A percentile compares a stretch with the other conserved stretches of the same genome.
phyloP scores from a whole-genome alignment of 768 basidiomycete genomes.

The Galerina sulciceps region DNA sequence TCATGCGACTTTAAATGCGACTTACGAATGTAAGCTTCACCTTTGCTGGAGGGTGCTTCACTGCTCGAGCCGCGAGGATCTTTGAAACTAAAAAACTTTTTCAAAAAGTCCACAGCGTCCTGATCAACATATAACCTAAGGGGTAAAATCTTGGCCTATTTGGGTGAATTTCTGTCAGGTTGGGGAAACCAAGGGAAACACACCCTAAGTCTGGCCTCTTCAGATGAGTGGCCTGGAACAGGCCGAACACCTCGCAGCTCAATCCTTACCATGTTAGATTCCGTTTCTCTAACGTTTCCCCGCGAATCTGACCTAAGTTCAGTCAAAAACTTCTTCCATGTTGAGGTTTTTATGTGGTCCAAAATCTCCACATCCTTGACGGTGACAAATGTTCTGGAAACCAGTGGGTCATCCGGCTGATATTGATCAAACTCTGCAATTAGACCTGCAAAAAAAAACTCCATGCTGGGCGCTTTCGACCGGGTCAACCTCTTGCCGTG shows the following conservation, averaged over 20 bases:
- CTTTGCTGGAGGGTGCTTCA: constrained; percentile 36
- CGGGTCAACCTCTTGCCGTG: constrained; percentile 69
- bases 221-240: constrained; percentile 62
- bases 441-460: constrained; percentile 73
- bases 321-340: constrained; percentile 97
- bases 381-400: constrained; percentile 69
- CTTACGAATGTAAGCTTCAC: constrained; percentile 49
- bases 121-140: constrained; percentile 95
- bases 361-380: constrained; percentile 84
- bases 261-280: constrained; percentile 90
- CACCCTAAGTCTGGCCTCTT: constrained; percentile 82
- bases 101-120: constrained; percentile 97
- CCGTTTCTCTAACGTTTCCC: constrained; percentile 89
- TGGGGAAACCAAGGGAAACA: constrained; percentile 30
- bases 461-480: constrained; percentile 81
- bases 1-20: background rate
- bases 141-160: constrained; percentile 87
- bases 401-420: constrained; percentile 53
- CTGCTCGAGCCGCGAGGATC: constrained; percentile 51
- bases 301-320: constrained; percentile 81
- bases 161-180: background rate
- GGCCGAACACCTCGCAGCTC: constrained; percentile 80
- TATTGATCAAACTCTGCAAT: constrained; percentile 72
- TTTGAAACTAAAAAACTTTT: constrained; percentile 93
- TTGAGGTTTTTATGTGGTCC: constrained; percentile 97